A percentile compares a stretch with the other conserved stretches of the same genome.
Conservation (phyloP, 116 monocot genomes). For the Papilionanthe hybrid region DNA sequence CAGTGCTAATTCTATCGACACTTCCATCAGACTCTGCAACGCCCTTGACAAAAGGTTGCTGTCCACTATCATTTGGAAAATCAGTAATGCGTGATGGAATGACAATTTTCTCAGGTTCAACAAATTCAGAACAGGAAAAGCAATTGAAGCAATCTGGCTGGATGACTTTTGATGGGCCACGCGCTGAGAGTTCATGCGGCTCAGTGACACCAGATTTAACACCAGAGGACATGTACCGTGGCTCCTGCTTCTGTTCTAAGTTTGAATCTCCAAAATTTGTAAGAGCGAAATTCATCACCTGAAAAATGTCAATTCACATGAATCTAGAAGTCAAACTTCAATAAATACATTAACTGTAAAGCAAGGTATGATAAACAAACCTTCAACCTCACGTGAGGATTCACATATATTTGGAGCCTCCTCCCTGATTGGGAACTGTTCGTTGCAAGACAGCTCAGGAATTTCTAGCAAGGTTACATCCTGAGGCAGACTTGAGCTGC, state of each 20-base stretch:
- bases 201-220: constrained; percentile 6
- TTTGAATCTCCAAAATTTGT: constrained; percentile 8
- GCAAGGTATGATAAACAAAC: constrained; percentile 20
- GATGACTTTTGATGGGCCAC: constrained; percentile 18
- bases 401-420: constrained; percentile 12
- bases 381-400: constrained; percentile 30
- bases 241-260: constrained; percentile 9
- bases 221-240: constrained; percentile 3
- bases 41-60: constrained; percentile 53
- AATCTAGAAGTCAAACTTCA: neutral
- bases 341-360: neutral
- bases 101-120: constrained; percentile 76
- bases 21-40: constrained; percentile 62
- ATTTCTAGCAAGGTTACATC: constrained; percentile 11
- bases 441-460: constrained; percentile 4
- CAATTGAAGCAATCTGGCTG: constrained; percentile 17
- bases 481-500: constrained; percentile 14
- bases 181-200: constrained; percentile 10
- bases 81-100: constrained; percentile 10
- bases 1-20: constrained; percentile 42
- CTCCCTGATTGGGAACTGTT: constrained; percentile 10
- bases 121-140: constrained; percentile 9
- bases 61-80: constrained; percentile 44
- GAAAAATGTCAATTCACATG: neutral
- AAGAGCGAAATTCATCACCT: constrained; percentile 13